phyloP scores from a whole-genome alignment of 805 yeast species.

The Peterozyma toletana region DNA sequence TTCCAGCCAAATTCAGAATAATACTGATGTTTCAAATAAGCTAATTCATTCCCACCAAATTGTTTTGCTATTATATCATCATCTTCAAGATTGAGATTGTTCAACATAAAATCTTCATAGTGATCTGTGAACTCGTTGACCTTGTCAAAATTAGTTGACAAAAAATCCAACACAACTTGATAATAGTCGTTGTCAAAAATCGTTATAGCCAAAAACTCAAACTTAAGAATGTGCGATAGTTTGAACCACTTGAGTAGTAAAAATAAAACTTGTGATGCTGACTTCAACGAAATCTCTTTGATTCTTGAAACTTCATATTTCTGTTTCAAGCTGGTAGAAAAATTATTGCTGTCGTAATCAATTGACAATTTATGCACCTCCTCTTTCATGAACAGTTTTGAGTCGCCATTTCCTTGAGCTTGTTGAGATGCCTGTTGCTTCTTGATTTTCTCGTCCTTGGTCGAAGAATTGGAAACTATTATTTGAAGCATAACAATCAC shows the following conservation, averaged over 20 bases:
- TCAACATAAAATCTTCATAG: conserved; percentile 8
- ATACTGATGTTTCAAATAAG: conserved; percentile 5
- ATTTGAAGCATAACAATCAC: conserved; percentile 58
- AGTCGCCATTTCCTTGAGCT: conserved; percentile 16
- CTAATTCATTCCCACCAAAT: conserved; percentile 32
- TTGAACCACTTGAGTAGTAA: conserved; percentile 72
- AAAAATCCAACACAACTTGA: conserved; percentile 24
- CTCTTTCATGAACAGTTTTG: conserved; percentile 12
- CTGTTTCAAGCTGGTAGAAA: conserved; percentile 20
- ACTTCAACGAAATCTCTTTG: conserved; percentile 58
- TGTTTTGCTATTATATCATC: conserved; percentile 28
- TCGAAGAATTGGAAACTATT: conserved; percentile 42
- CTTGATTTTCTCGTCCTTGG: conserved; percentile 2
- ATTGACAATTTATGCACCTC: conserved; percentile 13
- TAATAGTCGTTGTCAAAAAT: conserved; percentile 68
- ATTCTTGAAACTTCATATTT: conserved; percentile 48
- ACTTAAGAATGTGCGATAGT: conserved; percentile 68
- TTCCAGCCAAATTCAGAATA: conserved; percentile 10
- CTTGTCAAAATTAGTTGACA: conserved; percentile 19
- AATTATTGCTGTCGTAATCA: background rate
- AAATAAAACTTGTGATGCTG: conserved; percentile 45
- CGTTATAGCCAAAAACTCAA: conserved; percentile 63
- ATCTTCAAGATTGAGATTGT: conserved; percentile 13
- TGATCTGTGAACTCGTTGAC: conserved; percentile 1
- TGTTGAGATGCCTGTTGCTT: conserved; percentile 6